Conservation (phyloP, 495 filamentous ascomycete genomes). For the Alectoria sarmentosa region DNA sequence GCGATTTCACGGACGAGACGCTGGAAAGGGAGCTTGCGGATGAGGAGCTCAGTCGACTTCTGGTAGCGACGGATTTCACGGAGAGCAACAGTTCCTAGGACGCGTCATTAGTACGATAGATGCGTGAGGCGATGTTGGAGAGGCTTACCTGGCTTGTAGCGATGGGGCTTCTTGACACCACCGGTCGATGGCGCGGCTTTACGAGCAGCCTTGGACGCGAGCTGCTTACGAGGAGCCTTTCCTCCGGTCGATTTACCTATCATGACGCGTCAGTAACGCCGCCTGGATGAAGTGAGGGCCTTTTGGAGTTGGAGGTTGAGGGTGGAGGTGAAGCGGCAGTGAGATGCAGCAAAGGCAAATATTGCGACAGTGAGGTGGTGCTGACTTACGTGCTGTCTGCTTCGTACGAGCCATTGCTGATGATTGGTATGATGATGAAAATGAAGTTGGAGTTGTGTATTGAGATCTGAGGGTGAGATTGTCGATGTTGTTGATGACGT, state of each 20-base stretch:
- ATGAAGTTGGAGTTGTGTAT: constrained; percentile 32
- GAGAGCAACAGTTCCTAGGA: constrained; percentile 91
- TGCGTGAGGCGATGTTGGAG: constrained; percentile 1
- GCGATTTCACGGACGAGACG: constrained; percentile 99
- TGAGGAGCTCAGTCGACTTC: constrained; percentile 99
- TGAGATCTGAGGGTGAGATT: constrained; percentile 32
- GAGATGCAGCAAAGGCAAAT: constrained; percentile 16
- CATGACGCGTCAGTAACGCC: constrained; percentile 34
- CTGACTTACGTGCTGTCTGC: constrained; percentile 92
- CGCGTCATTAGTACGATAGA: constrained; percentile 31
- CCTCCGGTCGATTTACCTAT: constrained; percentile 94
- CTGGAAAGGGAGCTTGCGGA: constrained; percentile 99
- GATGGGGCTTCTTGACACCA: constrained; percentile 99
- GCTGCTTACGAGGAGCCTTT: constrained; percentile 98
- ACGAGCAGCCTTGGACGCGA: constrained; percentile 78
- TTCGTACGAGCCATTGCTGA: constrained; percentile 94
- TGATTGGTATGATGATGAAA: constrained; percentile 31
- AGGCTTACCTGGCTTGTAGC: constrained; percentile 93
- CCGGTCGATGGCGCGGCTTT: constrained; percentile 70
- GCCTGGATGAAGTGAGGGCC: constrained; percentile 19
- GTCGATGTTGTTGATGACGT: constrained; percentile 44
- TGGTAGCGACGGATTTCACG: constrained; percentile 99
- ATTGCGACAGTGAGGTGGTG: constrained; percentile 27
- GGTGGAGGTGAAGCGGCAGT: constrained; percentile 28
- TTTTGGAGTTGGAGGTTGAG: constrained; percentile 25